Evolutionary conservation across 2,329 filamentous ascomycete genomes (phyloP).

Genomic region (Pseudogymnoascus sp.): DNA sequence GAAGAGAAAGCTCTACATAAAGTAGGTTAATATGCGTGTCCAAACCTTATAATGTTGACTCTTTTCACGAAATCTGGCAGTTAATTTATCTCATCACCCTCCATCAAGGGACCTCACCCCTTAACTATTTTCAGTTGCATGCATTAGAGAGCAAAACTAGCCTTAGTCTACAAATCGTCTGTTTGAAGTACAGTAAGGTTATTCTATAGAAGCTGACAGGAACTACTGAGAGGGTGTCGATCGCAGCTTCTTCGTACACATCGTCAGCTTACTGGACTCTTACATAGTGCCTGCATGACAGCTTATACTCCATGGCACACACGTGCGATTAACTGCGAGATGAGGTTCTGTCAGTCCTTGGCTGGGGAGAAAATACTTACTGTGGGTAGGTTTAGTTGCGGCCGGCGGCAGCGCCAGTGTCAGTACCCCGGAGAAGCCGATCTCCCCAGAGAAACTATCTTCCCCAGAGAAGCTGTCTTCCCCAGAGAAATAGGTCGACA

Average conservation of each 20-base stretch:
- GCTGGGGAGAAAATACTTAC: background rate
- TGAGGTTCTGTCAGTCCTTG: background rate
- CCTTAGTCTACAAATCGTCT: background rate
- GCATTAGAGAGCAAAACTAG: background rate
- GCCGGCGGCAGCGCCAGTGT: background rate
- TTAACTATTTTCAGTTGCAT: background rate
- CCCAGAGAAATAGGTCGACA: background rate
- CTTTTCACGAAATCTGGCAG: background rate
- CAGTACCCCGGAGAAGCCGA: background rate
- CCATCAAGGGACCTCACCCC: background rate
- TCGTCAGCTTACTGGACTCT: background rate
- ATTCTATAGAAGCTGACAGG: conserved; percentile 1
- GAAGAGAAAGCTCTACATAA: background rate
- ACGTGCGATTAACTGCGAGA: background rate
- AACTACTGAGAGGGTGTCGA: background rate
- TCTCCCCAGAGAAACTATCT: background rate
- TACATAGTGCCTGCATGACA: background rate
- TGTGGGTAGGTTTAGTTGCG: background rate
- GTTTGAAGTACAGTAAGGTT: background rate
- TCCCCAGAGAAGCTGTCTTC: background rate
- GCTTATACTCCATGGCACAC: background rate
- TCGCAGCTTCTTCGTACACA: background rate
- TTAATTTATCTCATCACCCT: background rate
- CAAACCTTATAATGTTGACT: background rate
- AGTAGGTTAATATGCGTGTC: background rate